Percentiles rank a stretch among this genome's conserved stretches.
Conservation (phyloP, 1,284 basidiomycete genomes). For the Apiotrichum sp. region DNA sequence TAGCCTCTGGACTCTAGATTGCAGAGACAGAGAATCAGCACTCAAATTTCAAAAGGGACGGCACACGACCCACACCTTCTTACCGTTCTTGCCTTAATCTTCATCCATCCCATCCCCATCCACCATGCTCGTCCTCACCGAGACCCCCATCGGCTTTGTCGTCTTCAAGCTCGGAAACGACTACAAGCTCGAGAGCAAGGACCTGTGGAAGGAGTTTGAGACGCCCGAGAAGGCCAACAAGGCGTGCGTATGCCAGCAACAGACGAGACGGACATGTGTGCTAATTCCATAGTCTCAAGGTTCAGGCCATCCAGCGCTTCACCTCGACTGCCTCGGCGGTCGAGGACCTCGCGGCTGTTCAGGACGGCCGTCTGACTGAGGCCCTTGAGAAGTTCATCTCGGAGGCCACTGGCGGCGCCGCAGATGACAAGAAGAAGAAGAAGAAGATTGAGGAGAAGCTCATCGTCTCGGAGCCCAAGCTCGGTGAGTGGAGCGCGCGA, state of each 20-base stretch:
- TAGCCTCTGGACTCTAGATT: too few relatives aligned
- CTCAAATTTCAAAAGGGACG: neutral
- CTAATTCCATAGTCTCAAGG: constrained; percentile 62
- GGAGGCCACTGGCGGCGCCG: constrained; percentile 64
- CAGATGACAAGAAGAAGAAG: constrained; percentile 51
- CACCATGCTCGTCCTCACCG: constrained; percentile 50
- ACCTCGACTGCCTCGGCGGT: constrained; percentile 95
- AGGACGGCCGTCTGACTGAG: constrained; percentile 88
- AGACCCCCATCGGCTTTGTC: constrained; percentile 65
- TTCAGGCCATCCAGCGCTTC: constrained; percentile 94
- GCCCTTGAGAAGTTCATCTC: constrained; percentile 88
- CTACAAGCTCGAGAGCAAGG: constrained; percentile 75
- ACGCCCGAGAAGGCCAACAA: constrained; percentile 84
- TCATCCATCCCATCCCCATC: neutral
- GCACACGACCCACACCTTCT: neutral
- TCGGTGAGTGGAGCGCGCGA: constrained; percentile 57
- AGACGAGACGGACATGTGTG: neutral
- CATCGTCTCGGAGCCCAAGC: constrained; percentile 81
- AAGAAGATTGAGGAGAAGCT: constrained; percentile 78
- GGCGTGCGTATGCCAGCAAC: constrained; percentile 57
- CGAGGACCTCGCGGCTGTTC: constrained; percentile 91
- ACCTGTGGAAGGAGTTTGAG: constrained; percentile 89
- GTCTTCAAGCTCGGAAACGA: constrained; percentile 93
- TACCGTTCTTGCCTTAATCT: neutral
- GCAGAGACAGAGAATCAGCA: too few relatives aligned